Evolutionary conservation across 129 eudicot species (phyloP), one percentile per base, ranked within the genome.

Genomic region (Dittrichia graveolens): DNA sequence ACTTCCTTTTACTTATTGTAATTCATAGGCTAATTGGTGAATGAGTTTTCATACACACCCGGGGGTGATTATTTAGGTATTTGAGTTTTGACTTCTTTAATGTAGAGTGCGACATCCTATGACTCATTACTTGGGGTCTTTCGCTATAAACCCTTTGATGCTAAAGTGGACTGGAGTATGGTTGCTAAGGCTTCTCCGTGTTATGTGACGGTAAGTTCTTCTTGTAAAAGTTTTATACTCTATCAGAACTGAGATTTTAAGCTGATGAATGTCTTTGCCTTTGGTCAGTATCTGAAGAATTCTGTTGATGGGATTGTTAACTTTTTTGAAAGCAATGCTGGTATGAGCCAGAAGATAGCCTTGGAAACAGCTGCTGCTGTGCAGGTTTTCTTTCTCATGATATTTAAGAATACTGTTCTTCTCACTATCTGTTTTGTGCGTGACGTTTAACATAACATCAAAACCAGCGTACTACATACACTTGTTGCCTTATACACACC

Each of bases 361-460:
- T 80, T 86, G 91, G 99, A 95, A 84, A 95, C 99, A 61, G 99
- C 97, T 11, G 95, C 99, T 46, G 99, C 99, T 8, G 88, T 95
- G 79, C 99, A 95, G 97, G 99, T 95, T 68, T 65, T 87, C 46
- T 69, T 69, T 56, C 65, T 44, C 7, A 4, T 24, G 3, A 37
- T 64, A 13, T 56, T 71, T 3, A 11, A 44, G 50, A 61, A 57
- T 79, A 37, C 3, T 24, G 24, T 15, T 67, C 49, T 47, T 49
- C 12, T 43, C 50, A 14, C 18, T 47, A 43, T 63, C 31, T 55
- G 10, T 65, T 60, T 63, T 76, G 31, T 38, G 13, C 5, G 38
- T 46, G 10, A 72, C 4, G 14, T 44, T 43, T 31, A 47, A 60
- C 16, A 35, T 14, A 44, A 57, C n/a, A 10, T 35, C 58, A 45